phyloP scores from a whole-genome alignment of 2,329 filamentous ascomycete genomes.

The Cordyceps tenuipes region DNA sequence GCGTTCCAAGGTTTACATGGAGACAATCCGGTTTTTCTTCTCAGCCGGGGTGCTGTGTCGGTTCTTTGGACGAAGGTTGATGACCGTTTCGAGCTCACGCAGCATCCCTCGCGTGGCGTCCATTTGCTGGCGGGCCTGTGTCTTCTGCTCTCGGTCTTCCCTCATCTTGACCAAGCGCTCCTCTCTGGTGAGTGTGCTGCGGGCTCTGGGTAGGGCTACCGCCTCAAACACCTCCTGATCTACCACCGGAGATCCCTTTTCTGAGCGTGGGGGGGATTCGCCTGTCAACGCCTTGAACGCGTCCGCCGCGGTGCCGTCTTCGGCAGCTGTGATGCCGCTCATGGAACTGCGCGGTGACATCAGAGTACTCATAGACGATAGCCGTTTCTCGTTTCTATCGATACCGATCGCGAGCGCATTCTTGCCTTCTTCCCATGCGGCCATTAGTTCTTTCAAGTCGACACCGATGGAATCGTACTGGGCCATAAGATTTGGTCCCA shows the following conservation, averaged over 20 bases:
- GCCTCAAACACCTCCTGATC: slow-evolving; percentile 88
- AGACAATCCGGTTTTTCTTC: slow-evolving; percentile 30
- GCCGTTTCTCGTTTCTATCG: slow-evolving; percentile 66
- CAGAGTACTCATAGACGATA: slow-evolving; percentile 53
- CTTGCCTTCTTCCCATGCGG: slow-evolving; percentile 83
- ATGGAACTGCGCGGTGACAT: slow-evolving; percentile 55
- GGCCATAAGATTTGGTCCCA: slow-evolving; percentile 69
- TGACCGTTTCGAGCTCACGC: slow-evolving; percentile 84
- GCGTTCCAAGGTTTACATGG: slow-evolving; percentile 28
- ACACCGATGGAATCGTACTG: slow-evolving; percentile 94
- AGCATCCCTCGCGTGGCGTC: slow-evolving; percentile 87
- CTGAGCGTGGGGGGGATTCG: slow-evolving; percentile 48
- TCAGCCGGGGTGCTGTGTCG: slow-evolving; percentile 29
- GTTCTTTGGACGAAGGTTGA: slow-evolving; percentile 45
- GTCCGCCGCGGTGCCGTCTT: slow-evolving; percentile 41
- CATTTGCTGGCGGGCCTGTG: slow-evolving; percentile 60
- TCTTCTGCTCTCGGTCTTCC: slow-evolving; percentile 73
- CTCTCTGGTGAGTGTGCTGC: slow-evolving; percentile 68
- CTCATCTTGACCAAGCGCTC: slow-evolving; percentile 82
- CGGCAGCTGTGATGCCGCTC: slow-evolving; percentile 58
- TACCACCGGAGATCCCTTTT: slow-evolving; percentile 48
- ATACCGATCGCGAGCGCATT: slow-evolving; percentile 74
- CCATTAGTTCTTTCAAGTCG: slow-evolving; percentile 71
- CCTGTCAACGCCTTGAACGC: slow-evolving; percentile 75
- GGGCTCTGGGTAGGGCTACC: slow-evolving; percentile 63